Conservation (phyloP, 331 rosid species). For the Prunus yedoensis region DNA sequence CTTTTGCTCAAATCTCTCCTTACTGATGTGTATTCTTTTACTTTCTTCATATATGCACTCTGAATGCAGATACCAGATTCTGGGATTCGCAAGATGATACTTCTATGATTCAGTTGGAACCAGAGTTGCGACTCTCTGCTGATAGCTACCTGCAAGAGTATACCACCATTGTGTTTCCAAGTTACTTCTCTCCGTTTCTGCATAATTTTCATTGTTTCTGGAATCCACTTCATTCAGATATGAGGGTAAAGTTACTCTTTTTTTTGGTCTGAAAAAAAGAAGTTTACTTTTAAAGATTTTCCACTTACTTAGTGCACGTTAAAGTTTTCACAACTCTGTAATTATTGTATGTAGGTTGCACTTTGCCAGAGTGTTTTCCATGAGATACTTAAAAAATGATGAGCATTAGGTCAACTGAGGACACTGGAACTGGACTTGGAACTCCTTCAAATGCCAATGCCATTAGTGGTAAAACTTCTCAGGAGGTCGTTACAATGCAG, state of each 20-base stretch:
- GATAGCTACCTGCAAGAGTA: slow-evolving; percentile 81
- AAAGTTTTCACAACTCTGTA: slow-evolving; percentile 23
- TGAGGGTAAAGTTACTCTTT: slow-evolving; percentile 60
- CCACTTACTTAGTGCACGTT: slow-evolving; percentile 17
- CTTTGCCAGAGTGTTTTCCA: slow-evolving; percentile 85
- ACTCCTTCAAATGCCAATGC: slow-evolving; percentile 30
- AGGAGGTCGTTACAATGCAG: slow-evolving; percentile 58
- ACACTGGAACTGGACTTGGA: slow-evolving; percentile 31
- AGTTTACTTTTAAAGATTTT: slow-evolving; percentile 1
- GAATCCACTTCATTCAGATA: slow-evolving; percentile 88
- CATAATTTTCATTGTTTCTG: slow-evolving; percentile 90
- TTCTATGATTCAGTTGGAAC: slow-evolving; percentile 94
- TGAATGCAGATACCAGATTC: slow-evolving; percentile 81
- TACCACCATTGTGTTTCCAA: slow-evolving; percentile 75
- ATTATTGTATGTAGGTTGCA: slow-evolving; percentile 52
- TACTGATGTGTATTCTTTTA: not conserved
- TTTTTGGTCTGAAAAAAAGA: too few species aligned
- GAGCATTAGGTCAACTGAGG: slow-evolving; percentile 50
- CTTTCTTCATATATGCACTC: slow-evolving; percentile 1
- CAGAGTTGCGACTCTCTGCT: slow-evolving; percentile 84
- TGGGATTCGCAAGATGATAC: slow-evolving; percentile 91
- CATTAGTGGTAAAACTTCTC: slow-evolving; percentile 40
- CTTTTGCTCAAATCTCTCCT: not conserved
- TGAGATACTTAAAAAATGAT: slow-evolving; percentile 90
- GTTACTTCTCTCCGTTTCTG: slow-evolving; percentile 84